A percentile compares a stretch with the other conserved stretches of the same genome.
Evolutionary conservation across 805 yeast genomes (phyloP).

Genomic region (Yarrowia sp.): DNA sequence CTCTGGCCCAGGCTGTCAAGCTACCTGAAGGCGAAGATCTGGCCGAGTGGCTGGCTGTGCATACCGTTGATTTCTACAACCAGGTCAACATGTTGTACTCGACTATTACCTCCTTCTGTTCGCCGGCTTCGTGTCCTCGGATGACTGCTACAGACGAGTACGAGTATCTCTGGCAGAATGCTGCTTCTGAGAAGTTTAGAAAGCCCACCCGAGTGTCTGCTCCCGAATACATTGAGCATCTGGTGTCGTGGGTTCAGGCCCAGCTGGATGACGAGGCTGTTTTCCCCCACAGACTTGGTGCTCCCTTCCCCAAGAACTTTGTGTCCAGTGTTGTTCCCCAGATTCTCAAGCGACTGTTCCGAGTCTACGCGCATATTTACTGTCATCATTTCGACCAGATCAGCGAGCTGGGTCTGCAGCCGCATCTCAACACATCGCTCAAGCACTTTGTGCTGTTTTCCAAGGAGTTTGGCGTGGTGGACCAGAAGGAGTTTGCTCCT

Average conservation of each 20-base stretch:
- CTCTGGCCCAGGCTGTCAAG: slow-evolving; percentile 87
- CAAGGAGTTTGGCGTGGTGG: slow-evolving; percentile 75
- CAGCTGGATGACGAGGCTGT: slow-evolving; percentile 84
- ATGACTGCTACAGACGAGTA: slow-evolving; percentile 98
- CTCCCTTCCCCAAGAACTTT: slow-evolving; percentile 87
- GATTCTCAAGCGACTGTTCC: slow-evolving; percentile 82
- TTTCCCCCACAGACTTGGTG: slow-evolving; percentile 86
- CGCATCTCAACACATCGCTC: slow-evolving; percentile 87
- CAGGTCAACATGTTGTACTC: slow-evolving; percentile 97
- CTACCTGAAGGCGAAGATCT: slow-evolving; percentile 88
- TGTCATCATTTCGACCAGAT: slow-evolving; percentile 98
- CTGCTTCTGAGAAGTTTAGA: slow-evolving; percentile 45
- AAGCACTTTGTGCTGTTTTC: slow-evolving; percentile 90
- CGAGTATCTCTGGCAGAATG: slow-evolving; percentile 94
- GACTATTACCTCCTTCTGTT: slow-evolving; percentile 92
- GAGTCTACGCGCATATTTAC: slow-evolving; percentile 95
- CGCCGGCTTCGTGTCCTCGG: slow-evolving; percentile 89
- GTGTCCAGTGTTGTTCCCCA: slow-evolving; percentile 69
- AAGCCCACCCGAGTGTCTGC: slow-evolving; percentile 88
- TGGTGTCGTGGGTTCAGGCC: slow-evolving; percentile 95
- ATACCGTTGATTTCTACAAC: slow-evolving; percentile 94
- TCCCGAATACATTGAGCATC: slow-evolving; percentile 88
- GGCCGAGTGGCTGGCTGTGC: slow-evolving; percentile 95
- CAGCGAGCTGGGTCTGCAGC: slow-evolving; percentile 84
- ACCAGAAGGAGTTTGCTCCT: slow-evolving; percentile 86